Conservation (phyloP, 169 alveolate species). For the Perkinsus olseni region DNA sequence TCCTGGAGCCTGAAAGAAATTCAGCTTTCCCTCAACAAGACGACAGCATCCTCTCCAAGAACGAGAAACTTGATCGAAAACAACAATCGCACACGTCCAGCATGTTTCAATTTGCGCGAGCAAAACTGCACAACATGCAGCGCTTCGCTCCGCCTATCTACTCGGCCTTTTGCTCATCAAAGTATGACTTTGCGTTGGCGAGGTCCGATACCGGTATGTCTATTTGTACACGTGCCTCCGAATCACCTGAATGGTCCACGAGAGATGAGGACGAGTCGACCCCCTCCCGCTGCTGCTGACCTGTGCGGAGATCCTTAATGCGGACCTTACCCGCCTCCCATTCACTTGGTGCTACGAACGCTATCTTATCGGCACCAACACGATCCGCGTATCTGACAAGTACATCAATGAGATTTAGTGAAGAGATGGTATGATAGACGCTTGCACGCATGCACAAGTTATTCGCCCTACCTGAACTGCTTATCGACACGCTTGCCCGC, state of each 20-base stretch:
- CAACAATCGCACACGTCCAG: neutral
- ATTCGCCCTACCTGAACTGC: neutral
- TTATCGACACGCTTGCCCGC: neutral
- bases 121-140: neutral
- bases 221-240: neutral
- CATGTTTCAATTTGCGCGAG: neutral
- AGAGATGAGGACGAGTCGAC: no score
- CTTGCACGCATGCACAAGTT: neutral
- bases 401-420: neutral
- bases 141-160: neutral
- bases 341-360: neutral
- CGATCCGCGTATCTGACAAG: neutral
- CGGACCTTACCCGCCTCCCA: slow-evolving; percentile 1
- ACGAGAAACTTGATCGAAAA: neutral
- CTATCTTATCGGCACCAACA: neutral
- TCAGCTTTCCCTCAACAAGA: neutral
- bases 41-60: neutral
- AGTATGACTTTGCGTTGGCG: neutral
- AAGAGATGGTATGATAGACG: neutral
- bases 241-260: neutral
- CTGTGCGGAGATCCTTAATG: neutral
- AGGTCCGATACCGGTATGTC: neutral
- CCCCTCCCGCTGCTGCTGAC: neutral
- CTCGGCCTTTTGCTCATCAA: neutral
- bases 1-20: no score